Percentiles rank a stretch among this genome's conserved stretches.
phyloP scores from a whole-genome alignment of 164 flowering plant genomes.

The Cinnamomum micranthum region DNA sequence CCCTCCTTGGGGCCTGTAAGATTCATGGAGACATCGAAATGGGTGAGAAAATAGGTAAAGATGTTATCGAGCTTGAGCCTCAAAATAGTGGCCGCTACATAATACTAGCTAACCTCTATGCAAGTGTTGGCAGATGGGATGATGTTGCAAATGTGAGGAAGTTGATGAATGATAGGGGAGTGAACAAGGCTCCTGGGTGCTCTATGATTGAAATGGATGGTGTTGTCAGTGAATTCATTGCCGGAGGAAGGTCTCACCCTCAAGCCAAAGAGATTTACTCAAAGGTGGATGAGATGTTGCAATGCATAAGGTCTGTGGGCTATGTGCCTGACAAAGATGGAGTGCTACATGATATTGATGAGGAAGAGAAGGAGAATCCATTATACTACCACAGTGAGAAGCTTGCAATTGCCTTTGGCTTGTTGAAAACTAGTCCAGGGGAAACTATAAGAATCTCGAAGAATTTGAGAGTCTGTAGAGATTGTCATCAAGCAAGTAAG shows the following conservation, averaged over 20 bases:
- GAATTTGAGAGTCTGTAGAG: conserved; percentile 14
- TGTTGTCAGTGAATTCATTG: conserved; percentile 13
- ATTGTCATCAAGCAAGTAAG: conserved; percentile 14
- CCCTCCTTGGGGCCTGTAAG: conserved; percentile 19
- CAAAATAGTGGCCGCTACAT: conserved; percentile 19
- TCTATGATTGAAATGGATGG: conserved; percentile 20
- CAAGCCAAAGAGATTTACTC: conserved; percentile 14
- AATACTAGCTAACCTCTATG: conserved; percentile 15
- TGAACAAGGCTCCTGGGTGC: conserved; percentile 17
- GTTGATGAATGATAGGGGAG: conserved; percentile 17
- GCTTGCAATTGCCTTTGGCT: conserved; percentile 19
- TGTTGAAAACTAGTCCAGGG: conserved; percentile 11
- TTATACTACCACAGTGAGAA: conserved; percentile 17
- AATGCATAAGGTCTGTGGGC: conserved; percentile 8
- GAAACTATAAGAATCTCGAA: conserved; percentile 15
- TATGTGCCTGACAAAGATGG: conserved; percentile 12
- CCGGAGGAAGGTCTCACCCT: conserved; percentile 17
- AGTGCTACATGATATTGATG: conserved; percentile 13
- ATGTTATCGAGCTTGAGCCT: conserved; percentile 17
- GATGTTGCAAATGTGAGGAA: conserved; percentile 18
- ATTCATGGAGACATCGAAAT: conserved; percentile 13
- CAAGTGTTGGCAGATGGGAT: conserved; percentile 17
- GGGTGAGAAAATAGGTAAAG: conserved; percentile 16
- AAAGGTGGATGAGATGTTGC: conserved; percentile 14
- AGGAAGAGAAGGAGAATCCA: conserved; percentile 17